Conservation (phyloP, 2,329 filamentous ascomycete species). For the Rhynchosporium agropyri region DNA sequence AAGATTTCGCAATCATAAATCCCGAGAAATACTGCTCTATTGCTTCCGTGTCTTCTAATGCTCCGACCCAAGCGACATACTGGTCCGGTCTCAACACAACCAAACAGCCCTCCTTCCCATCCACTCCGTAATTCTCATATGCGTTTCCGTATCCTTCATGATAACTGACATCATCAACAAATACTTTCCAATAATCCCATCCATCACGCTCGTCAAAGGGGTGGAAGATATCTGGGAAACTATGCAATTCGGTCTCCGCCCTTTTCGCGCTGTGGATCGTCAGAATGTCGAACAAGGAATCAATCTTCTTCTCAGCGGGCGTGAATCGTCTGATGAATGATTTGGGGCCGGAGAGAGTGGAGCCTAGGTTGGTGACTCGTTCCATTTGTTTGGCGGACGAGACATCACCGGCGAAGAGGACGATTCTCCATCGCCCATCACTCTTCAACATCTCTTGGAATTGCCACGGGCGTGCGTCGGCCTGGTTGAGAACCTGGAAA, state of each 20-base stretch:
- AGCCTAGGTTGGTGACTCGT: slow-evolving; percentile 52
- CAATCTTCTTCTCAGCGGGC: slow-evolving; percentile 44
- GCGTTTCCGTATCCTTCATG: slow-evolving; percentile 54
- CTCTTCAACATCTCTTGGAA: slow-evolving; percentile 58
- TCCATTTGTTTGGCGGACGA: slow-evolving; percentile 47
- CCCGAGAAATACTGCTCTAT: slow-evolving; percentile 27
- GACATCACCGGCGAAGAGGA: slow-evolving; percentile 66
- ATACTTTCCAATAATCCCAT: slow-evolving; percentile 60
- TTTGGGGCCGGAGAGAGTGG: slow-evolving; percentile 43
- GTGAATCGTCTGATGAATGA: slow-evolving; percentile 52
- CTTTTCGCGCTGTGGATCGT: slow-evolving; percentile 60
- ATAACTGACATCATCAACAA: slow-evolving; percentile 56
- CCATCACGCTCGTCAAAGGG: slow-evolving; percentile 51
- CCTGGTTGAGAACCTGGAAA: slow-evolving; percentile 62
- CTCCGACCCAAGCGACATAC: slow-evolving; percentile 54
- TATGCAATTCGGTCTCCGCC: slow-evolving; percentile 51
- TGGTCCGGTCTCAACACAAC: slow-evolving; percentile 68
- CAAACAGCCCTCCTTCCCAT: slow-evolving; percentile 56
- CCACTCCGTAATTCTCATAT: slow-evolving; percentile 62
- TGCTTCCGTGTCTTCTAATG: slow-evolving; percentile 42
- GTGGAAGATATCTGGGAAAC: slow-evolving; percentile 54
- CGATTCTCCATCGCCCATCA: slow-evolving; percentile 61
- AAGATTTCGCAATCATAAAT: slow-evolving; percentile 24
- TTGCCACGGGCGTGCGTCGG: slow-evolving; percentile 56
- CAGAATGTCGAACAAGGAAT: slow-evolving; percentile 60